Evolutionary conservation across 2,329 filamentous ascomycete genomes (phyloP).

Genomic region (Myriosclerotinia curreyana): DNA sequence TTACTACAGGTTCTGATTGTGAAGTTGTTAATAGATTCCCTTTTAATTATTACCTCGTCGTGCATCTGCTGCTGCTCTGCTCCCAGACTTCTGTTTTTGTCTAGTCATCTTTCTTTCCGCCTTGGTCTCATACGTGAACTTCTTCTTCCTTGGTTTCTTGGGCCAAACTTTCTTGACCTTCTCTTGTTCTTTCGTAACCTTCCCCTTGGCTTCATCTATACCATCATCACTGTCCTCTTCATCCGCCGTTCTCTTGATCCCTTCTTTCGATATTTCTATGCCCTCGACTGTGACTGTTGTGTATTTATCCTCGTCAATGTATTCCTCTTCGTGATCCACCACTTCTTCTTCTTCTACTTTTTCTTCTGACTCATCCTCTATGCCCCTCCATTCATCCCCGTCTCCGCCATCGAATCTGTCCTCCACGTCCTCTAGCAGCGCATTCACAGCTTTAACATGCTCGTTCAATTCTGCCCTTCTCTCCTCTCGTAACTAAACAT

Average conservation of each 20-base stretch:
- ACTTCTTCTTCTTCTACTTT: constrained; percentile 52
- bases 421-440: constrained; percentile 42
- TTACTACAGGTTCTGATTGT: constrained; percentile 23
- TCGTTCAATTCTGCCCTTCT: constrained; percentile 77
- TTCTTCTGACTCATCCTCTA: constrained; percentile 49
- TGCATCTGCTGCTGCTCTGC: constrained; percentile 41
- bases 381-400: constrained; percentile 41
- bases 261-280: constrained; percentile 74
- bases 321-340: constrained; percentile 80
- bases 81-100: constrained; percentile 69
- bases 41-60: constrained; percentile 36
- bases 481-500: constrained; percentile 71
- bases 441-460: constrained; percentile 74
- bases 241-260: constrained; percentile 56
- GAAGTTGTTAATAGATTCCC: constrained; percentile 22
- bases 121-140: constrained; percentile 92
- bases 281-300: constrained; percentile 93
- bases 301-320: constrained; percentile 92
- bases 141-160: constrained; percentile 76
- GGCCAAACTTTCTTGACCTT: constrained; percentile 47
- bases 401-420: constrained; percentile 40
- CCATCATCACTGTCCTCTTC: constrained; percentile 40
- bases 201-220: constrained; percentile 38
- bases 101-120: constrained; percentile 72
- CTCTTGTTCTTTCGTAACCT: constrained; percentile 39